phyloP scores from a whole-genome alignment of 306 rosid genomes.

The Dryas drummondii region DNA sequence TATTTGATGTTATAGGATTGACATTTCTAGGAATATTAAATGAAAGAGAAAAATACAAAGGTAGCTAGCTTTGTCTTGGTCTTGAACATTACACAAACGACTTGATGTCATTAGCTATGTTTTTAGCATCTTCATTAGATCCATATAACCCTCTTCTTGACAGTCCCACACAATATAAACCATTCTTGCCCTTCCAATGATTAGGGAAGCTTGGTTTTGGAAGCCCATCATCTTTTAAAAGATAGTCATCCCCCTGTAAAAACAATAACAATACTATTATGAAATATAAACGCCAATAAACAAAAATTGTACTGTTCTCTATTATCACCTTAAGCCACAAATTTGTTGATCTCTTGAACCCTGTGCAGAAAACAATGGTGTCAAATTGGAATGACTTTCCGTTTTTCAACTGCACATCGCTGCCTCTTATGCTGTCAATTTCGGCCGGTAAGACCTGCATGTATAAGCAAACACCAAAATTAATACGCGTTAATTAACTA shows the following conservation, averaged over 20 bases:
- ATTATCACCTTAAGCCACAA: constrained; percentile 69
- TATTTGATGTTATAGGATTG: neutral
- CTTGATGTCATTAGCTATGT: constrained; percentile 51
- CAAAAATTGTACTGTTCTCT: too few species aligned
- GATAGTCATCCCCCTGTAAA: constrained; percentile 58
- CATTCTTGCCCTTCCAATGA: constrained; percentile 72
- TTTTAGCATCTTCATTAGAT: constrained; percentile 51
- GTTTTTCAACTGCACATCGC: constrained; percentile 41
- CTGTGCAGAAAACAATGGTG: constrained; percentile 67
- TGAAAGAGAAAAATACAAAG: neutral
- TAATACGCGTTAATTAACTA: too few species aligned
- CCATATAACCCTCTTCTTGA: constrained; percentile 63
- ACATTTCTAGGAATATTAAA: neutral
- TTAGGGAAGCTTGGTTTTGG: constrained; percentile 45
- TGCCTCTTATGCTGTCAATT: constrained; percentile 43
- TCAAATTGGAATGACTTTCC: constrained; percentile 50
- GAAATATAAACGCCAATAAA: too few species aligned
- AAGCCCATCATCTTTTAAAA: constrained; percentile 58
- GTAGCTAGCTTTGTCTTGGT: neutral
- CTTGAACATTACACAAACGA: neutral
- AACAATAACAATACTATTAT: neutral
- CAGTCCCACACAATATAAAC: constrained; percentile 64
- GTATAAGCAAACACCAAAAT: neutral
- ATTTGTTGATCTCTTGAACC: constrained; percentile 63
- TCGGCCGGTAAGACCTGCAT: constrained; percentile 48